These are phyloP conservation scores for Monosporozyma yasuniensis DNA, from an alignment of 805 yeast genomes.

Conservation along the genomic window DNA sequence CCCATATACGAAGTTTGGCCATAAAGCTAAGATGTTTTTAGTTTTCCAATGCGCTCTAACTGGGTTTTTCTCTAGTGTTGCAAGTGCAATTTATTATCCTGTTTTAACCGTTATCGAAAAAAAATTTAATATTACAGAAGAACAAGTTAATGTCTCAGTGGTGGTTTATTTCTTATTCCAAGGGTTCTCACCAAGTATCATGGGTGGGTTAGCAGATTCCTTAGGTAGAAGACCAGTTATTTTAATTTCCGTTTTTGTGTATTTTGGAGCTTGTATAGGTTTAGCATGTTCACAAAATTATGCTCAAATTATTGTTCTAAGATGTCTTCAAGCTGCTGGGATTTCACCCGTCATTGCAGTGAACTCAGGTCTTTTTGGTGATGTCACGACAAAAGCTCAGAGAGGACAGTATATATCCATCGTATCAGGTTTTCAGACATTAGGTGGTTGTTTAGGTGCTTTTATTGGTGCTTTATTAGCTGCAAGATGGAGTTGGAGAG, in stretches of 20 bases:
- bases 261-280: conserved; percentile 55
- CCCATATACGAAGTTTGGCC: conserved; percentile 39
- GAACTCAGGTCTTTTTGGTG: conserved; percentile 64
- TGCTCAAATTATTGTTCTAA: conserved; percentile 52
- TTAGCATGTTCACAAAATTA: conserved; percentile 50
- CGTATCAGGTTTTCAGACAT: conserved; percentile 51
- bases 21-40: conserved; percentile 35
- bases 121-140: conserved; percentile 47
- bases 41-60: conserved; percentile 35
- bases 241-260: conserved; percentile 44
- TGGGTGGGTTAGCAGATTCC: conserved; percentile 60
- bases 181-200: conserved; percentile 64
- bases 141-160: conserved; percentile 57
- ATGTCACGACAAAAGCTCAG: conserved; percentile 51
- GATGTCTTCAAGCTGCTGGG: conserved; percentile 73
- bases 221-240: conserved; percentile 67
- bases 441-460: conserved; percentile 76
- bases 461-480: conserved; percentile 44
- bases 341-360: conserved; percentile 70
- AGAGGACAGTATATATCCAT: conserved; percentile 68
- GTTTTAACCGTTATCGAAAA: conserved; percentile 51
- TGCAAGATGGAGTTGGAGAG: conserved; percentile 56
- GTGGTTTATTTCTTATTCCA: conserved; percentile 71
- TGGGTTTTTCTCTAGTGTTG: conserved; percentile 60
- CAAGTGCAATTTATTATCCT: conserved; percentile 76